A percentile compares a stretch with the other conserved stretches of the same genome.
Conservation (phyloP, 192 early-diverging fungal genomes). For the Coemansia pectinata region DNA sequence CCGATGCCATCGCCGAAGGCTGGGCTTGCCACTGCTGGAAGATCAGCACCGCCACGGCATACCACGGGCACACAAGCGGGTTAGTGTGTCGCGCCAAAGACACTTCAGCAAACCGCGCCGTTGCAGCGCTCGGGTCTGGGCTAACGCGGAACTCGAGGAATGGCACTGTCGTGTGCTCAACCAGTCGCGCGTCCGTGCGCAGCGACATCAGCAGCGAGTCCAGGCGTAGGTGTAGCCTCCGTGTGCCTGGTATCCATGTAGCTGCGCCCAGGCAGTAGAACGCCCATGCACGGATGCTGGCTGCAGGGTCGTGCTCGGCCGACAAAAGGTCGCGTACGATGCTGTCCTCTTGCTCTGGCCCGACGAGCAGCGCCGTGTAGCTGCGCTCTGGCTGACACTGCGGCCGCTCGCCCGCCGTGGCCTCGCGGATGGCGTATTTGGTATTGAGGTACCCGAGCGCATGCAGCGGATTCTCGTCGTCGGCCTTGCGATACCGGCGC, state of each 20-base stretch:
- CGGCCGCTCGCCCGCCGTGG: conserved; percentile 45
- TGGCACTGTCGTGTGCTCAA: conserved; percentile 55
- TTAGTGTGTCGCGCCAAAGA: conserved; percentile 39
- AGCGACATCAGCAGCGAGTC: conserved; percentile 50
- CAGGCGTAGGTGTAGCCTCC: conserved; percentile 50
- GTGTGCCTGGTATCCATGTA: conserved; percentile 50
- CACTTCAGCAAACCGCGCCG: conserved; percentile 50
- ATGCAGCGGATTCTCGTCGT: conserved; percentile 55
- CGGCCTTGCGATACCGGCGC: conserved; percentile 40
- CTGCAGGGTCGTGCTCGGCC: conserved; percentile 18
- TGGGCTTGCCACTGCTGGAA: conserved; percentile 53
- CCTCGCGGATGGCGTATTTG: conserved; percentile 57
- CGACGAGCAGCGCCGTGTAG: conserved; percentile 37
- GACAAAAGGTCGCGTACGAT: conserved; percentile 38
- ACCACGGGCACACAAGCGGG: conserved; percentile 50
- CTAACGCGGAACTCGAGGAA: conserved; percentile 55
- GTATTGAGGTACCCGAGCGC: conserved; percentile 56
- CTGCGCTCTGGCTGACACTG: conserved; percentile 39
- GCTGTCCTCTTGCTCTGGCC: conserved; percentile 41
- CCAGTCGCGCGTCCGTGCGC: conserved; percentile 48
- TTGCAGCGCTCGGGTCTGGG: conserved; percentile 41
- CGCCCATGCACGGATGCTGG: conserved; percentile 49
- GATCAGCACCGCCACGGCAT: conserved; percentile 40
- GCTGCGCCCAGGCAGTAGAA: conserved; percentile 52
- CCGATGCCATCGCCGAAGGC: conserved; percentile 46